Conservation (phyloP, 371 early-diverging fungal species). For the Mucor irregularis region DNA sequence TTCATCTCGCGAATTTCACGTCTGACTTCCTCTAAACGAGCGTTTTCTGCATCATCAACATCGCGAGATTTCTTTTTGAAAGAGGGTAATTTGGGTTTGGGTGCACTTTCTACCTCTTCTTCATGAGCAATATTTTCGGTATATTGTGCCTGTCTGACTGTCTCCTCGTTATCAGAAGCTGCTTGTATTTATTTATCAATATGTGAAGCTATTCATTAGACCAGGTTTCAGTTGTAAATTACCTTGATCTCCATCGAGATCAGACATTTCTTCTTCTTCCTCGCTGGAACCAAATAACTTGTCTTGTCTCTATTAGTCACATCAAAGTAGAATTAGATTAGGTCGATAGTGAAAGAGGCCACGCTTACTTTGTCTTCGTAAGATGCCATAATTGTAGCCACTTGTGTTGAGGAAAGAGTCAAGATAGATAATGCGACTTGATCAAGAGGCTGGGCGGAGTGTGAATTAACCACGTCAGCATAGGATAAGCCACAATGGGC, state of each 20-base stretch:
- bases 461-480: too few relatives aligned
- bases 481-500: too few relatives aligned
- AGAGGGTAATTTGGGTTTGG: constrained; percentile 36
- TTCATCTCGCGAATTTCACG: constrained; percentile 16
- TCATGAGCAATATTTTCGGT: too few relatives aligned
- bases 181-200: background rate
- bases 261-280: constrained; percentile 40
- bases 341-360: background rate
- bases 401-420: constrained; percentile 1
- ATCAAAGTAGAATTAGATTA: background rate
- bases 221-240: too few relatives aligned
- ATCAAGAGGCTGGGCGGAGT: too few relatives aligned
- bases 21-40: constrained; percentile 34
- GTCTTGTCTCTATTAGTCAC: constrained; percentile 13
- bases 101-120: constrained; percentile 4
- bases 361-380: background rate
- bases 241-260: constrained; percentile 51
- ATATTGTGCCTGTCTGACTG: background rate
- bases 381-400: constrained; percentile 16
- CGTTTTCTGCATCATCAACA: constrained; percentile 34
- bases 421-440: too few relatives aligned
- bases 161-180: constrained; percentile 23
- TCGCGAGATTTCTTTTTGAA: constrained; percentile 42
- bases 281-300: constrained; percentile 28
- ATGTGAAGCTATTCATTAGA: too few relatives aligned